Conservation (phyloP, 306 rosid species). For the Prunus mume region DNA sequence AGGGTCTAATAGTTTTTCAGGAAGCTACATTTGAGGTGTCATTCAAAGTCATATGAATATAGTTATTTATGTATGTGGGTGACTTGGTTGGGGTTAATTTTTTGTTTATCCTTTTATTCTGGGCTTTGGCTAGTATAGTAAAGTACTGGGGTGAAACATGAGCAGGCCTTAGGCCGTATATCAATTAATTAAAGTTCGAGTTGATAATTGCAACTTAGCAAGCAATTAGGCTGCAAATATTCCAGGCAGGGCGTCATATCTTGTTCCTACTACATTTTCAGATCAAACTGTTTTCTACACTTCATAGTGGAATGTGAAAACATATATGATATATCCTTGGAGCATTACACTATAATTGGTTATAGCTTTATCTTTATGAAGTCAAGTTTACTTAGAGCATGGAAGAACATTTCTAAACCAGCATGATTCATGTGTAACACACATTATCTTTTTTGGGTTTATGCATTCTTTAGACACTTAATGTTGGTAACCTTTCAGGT, state of each 20-base stretch:
- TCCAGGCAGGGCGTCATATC: neutral
- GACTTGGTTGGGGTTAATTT: neutral
- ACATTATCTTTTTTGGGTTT: neutral
- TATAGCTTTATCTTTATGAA: neutral
- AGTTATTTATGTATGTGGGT: neutral
- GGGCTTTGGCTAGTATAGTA: too few relatives aligned
- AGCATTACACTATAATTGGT: neutral
- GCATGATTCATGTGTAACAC: neutral
- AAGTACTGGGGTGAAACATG: too few relatives aligned
- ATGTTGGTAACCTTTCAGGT: slow-evolving; percentile 48
- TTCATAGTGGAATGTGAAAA: neutral
- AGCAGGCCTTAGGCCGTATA: neutral
- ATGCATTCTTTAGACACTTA: slow-evolving; percentile 22
- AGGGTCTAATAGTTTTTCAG: neutral
- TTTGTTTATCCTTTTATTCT: neutral
- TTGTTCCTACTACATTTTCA: neutral
- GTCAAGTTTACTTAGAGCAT: neutral
- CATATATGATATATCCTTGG: neutral
- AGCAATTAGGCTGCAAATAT: neutral
- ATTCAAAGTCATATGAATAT: neutral
- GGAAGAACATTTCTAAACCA: neutral
- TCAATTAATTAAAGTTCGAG: neutral
- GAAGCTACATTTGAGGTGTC: neutral
- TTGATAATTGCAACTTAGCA: neutral
- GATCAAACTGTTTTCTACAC: neutral